A percentile compares a stretch with the other conserved stretches of the same genome.
These are phyloP conservation scores for Patellifolia procumbens DNA, from an alignment of 179 eudicot genomes.

Conservation along the genomic window DNA sequence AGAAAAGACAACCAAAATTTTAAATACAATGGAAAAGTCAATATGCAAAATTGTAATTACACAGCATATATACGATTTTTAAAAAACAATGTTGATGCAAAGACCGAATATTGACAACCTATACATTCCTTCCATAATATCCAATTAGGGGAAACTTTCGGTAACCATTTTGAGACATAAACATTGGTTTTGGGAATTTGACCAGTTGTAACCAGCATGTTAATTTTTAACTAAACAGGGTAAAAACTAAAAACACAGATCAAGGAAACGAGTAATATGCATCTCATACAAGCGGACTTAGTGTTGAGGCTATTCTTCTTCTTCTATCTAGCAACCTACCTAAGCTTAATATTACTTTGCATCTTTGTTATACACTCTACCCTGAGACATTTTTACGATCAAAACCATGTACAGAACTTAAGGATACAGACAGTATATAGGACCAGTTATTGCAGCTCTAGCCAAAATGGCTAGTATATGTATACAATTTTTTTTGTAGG, in stretches of 20 bases:
- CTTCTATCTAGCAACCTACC: constrained; percentile 24
- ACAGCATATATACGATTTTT: too few species aligned
- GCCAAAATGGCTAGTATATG: constrained; percentile 24
- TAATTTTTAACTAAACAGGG: constrained; percentile 10
- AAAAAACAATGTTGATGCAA: neutral
- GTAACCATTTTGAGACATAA: neutral
- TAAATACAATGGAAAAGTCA: too few species aligned
- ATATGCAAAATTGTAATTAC: too few species aligned
- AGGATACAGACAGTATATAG: constrained; percentile 29
- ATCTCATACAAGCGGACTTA: constrained; percentile 25
- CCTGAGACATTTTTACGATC: constrained; percentile 30
- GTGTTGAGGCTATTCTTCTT: constrained; percentile 12
- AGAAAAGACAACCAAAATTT: too few species aligned
- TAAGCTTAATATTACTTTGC: constrained; percentile 22
- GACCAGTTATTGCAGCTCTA: constrained; percentile 29
- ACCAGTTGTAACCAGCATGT: neutral
- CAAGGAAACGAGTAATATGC: constrained; percentile 4
- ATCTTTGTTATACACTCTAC: constrained; percentile 28
- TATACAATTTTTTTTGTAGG: constrained; percentile 39
- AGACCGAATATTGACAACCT: neutral
- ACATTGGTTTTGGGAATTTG: too few species aligned
- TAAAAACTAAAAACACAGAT: neutral
- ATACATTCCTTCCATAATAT: neutral
- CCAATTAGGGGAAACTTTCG: neutral
- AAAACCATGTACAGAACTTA: constrained; percentile 37